Base-by-base conservation (phyloP, 768 basidiomycete species). In the Pleurotus djamor region DNA sequence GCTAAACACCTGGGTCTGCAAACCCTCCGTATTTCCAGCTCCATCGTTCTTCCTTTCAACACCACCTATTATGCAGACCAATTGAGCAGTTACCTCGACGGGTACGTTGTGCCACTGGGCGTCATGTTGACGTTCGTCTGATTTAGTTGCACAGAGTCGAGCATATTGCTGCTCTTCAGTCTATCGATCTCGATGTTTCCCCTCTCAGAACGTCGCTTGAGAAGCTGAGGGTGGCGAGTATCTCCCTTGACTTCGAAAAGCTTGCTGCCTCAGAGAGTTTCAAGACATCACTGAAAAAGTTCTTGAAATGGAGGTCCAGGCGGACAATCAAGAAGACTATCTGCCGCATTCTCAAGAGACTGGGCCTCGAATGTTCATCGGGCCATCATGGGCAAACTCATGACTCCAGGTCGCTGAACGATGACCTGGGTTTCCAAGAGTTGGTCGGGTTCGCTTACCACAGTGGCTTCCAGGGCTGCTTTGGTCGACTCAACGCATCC, bases 1-100 rank as follows among this genome's bases (percentile, higher is more conserved):
- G 17, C 57, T n/a, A 43, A 58, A 35, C 57, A 58, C 36, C 45
- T 58, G 45, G 57, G 87, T 21, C 68, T 88, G 35, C 73, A 81
- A 63, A 68, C 77, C 4, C 67, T 89, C n/a, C 77, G 86, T 41
- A 59, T 88, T 3, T 74, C 83, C 4, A 79, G 83, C 58, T 73
- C 79, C 17, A 68, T 87, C 48, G 67, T 88, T 17, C 73, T 89
- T 17, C 88, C 88, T 1, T 69, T 89, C 62, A 89, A 89, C 67
- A 87, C 87, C 6, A 89, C 87, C 0, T 84, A 88, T 67, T 88
- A 89, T 63, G 70, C 86, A 0, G 67, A 76, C 37, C 82, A 87
- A 60, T 74, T 89, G 21, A 75, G 70, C 49, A 66, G 63, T 16
- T 88, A 89, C 66, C 74, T 87, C 3, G 67, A 79, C 52, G 75